These are phyloP conservation scores for Penicillium maclennaniae DNA, from an alignment of 495 filamentous ascomycete genomes.

Conservation along the genomic window DNA sequence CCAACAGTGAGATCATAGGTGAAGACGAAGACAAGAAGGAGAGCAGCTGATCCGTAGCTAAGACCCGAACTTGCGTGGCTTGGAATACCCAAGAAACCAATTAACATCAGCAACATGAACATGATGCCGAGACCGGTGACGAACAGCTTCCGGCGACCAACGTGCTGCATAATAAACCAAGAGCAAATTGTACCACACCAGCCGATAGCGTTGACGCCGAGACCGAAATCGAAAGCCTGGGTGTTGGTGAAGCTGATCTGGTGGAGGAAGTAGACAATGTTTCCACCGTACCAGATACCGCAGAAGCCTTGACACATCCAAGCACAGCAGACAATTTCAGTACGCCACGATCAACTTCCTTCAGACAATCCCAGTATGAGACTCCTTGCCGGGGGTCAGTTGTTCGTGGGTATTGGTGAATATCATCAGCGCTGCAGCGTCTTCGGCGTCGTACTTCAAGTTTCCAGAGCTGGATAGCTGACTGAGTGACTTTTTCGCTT, in stretches of 20 bases:
- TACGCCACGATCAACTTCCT: conserved; percentile 62
- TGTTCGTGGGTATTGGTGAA: conserved; percentile 66
- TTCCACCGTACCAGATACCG: conserved; percentile 71
- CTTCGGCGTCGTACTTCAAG: conserved; percentile 56
- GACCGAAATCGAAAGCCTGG: conserved; percentile 59
- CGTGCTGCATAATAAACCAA: conserved; percentile 63
- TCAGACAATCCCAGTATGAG: conserved; percentile 57
- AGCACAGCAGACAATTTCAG: conserved; percentile 65
- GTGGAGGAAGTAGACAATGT: conserved; percentile 69
- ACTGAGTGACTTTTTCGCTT: conserved; percentile 49
- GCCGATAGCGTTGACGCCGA: conserved; percentile 69
- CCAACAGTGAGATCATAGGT: conserved; percentile 70
- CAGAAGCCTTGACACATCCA: conserved; percentile 76
- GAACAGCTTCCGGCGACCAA: conserved; percentile 65
- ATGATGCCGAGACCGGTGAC: conserved; percentile 63
- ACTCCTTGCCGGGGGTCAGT: background rate
- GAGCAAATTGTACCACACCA: conserved; percentile 64
- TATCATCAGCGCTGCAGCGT: conserved; percentile 70
- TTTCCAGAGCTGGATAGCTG: conserved; percentile 52
- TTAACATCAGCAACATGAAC: conserved; percentile 58
- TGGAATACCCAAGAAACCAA: conserved; percentile 65
- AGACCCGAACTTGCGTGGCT: conserved; percentile 46
- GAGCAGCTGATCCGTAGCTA: conserved; percentile 58
- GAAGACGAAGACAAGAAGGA: conserved; percentile 64
- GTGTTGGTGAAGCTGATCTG: conserved; percentile 57